Evolutionary conservation across 1,139 yeast genomes (phyloP).

Genomic region (Magnusiomyces ingens): DNA sequence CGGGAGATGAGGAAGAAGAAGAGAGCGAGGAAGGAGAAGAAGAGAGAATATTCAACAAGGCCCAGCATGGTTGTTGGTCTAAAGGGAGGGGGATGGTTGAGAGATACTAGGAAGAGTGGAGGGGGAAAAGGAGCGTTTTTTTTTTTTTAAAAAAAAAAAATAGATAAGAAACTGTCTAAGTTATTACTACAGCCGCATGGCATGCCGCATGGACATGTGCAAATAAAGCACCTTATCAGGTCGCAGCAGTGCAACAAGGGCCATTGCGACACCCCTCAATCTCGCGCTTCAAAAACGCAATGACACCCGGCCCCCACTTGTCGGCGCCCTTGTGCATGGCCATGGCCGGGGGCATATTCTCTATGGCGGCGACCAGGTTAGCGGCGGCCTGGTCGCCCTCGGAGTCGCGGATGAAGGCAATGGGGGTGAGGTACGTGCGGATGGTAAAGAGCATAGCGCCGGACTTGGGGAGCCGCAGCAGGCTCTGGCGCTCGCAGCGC

Average conservation of each 20-base stretch:
- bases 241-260: too few relatives aligned
- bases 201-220: too few relatives aligned
- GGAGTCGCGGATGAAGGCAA: slow-evolving; percentile 47
- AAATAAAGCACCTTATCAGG: too few relatives aligned
- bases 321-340: slow-evolving; percentile 54
- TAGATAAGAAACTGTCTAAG: too few relatives aligned
- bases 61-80: too few relatives aligned
- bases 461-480: slow-evolving; percentile 52
- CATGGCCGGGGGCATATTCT: slow-evolving; percentile 49
- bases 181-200: too few relatives aligned
- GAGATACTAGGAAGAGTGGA: too few relatives aligned
- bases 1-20: too few relatives aligned
- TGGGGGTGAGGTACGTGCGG: slow-evolving; percentile 59
- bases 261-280: slow-evolving; percentile 24
- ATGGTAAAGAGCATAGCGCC: slow-evolving; percentile 54
- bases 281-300: slow-evolving; percentile 37
- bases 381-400: slow-evolving; percentile 21
- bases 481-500: slow-evolving; percentile 56
- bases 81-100: too few relatives aligned
- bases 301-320: slow-evolving; percentile 62
- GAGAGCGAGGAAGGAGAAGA: too few relatives aligned
- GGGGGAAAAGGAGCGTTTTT: neutral
- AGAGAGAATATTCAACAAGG: too few relatives aligned
- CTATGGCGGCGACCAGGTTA: slow-evolving; percentile 52
- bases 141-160: slow-evolving; percentile 16